phyloP scores from a whole-genome alignment of 2,329 filamentous ascomycete species.

The Coniochaeta sp. region DNA sequence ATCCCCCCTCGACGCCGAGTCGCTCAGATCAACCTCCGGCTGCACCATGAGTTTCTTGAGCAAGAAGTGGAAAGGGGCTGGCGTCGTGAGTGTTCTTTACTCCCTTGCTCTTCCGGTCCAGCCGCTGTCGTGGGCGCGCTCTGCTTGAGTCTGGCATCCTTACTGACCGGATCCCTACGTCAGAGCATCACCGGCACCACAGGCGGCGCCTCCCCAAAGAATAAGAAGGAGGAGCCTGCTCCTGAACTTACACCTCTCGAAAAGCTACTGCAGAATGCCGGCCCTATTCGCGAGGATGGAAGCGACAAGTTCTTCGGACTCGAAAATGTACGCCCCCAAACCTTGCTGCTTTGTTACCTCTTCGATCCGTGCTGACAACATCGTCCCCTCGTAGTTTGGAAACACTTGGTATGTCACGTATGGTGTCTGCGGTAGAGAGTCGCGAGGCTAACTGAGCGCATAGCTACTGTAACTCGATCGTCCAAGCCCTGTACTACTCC shows the following conservation, averaged over 20 bases:
- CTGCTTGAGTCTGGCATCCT: background rate
- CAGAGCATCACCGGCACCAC: conserved; percentile 37
- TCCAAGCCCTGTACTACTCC: conserved; percentile 95
- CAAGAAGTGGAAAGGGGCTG: conserved; percentile 45
- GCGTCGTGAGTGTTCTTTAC: conserved; percentile 35
- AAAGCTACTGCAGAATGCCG: conserved; percentile 75
- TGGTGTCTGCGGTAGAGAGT: background rate
- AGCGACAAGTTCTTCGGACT: conserved; percentile 98
- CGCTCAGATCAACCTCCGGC: background rate
- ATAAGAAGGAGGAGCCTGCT: conserved; percentile 51
- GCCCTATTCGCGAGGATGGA: conserved; percentile 75
- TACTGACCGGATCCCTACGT: conserved; percentile 2
- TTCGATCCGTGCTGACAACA: conserved; percentile 24
- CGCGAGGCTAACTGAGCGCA: conserved; percentile 6
- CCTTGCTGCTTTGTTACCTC: background rate
- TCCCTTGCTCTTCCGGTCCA: background rate
- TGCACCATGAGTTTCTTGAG: conserved; percentile 51
- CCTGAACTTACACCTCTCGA: conserved; percentile 56
- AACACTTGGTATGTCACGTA: conserved; percentile 73
- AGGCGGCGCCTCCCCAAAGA: conserved; percentile 28
- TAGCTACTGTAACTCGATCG: conserved; percentile 97
- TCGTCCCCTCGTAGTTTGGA: conserved; percentile 62
- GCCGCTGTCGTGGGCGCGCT: background rate
- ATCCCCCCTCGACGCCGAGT: background rate
- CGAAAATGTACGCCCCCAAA: conserved; percentile 70